phyloP scores from a whole-genome alignment of 495 filamentous ascomycete genomes.

The Aspergillus sclerotioniger region DNA sequence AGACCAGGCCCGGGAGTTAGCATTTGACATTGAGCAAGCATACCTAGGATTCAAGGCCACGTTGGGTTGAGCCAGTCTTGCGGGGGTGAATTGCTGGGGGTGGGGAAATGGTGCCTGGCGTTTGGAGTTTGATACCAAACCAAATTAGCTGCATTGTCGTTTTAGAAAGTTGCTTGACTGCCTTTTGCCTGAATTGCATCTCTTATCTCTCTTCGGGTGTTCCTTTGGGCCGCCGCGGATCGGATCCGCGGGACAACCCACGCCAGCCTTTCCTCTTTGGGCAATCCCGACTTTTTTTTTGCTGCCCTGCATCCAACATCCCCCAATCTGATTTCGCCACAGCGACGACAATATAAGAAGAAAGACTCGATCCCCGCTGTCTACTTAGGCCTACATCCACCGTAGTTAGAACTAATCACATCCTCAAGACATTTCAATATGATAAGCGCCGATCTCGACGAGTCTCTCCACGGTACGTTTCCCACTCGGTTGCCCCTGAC shows the following conservation, averaged over 20 bases:
- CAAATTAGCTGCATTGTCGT: slow-evolving; percentile 11
- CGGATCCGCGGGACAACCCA: slow-evolving; percentile 34
- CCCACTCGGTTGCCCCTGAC: slow-evolving; percentile 12
- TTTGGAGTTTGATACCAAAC: slow-evolving; percentile 18
- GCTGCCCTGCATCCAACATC: slow-evolving; percentile 15
- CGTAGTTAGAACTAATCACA: slow-evolving; percentile 6
- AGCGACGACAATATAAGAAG: slow-evolving; percentile 13
- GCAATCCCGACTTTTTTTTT: slow-evolving; percentile 34
- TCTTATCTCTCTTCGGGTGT: slow-evolving; percentile 12
- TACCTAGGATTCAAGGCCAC: slow-evolving; percentile 87
- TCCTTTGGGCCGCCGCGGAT: slow-evolving; percentile 14
- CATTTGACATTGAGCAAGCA: slow-evolving; percentile 84
- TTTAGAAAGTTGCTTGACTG: neutral
- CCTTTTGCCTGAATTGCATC: neutral
- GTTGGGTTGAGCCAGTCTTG: slow-evolving; percentile 40
- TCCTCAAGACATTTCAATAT: slow-evolving; percentile 25
- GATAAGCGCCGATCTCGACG: slow-evolving; percentile 39
- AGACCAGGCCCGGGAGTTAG: slow-evolving; percentile 81
- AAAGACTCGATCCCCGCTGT: neutral
- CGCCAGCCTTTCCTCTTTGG: slow-evolving; percentile 41
- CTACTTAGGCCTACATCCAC: neutral
- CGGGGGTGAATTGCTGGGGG: neutral
- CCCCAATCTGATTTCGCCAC: slow-evolving; percentile 22
- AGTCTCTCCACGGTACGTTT: slow-evolving; percentile 45
- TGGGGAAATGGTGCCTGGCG: slow-evolving; percentile 9